These are phyloP conservation scores for Paramecium octaurelia DNA, from an alignment of 73 alveolate genomes.

Conservation along the genomic window DNA sequence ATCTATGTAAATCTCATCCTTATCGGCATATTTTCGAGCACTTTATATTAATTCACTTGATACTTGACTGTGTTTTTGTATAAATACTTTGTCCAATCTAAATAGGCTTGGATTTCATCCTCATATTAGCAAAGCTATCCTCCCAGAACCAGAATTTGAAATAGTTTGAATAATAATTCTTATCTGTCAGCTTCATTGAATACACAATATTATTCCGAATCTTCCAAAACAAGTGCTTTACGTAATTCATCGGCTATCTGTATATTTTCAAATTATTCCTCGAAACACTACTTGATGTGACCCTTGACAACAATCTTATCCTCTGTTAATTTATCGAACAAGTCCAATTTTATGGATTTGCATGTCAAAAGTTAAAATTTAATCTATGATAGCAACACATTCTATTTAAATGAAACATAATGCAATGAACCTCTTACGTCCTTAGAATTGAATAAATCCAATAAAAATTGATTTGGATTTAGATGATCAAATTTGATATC, in stretches of 20 bases:
- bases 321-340: constrained; percentile 12
- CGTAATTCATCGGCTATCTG: constrained; percentile 1
- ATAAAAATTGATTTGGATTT: background rate
- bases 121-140: constrained; percentile 46
- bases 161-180: constrained; percentile 17
- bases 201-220: constrained; percentile 20
- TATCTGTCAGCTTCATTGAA: constrained; percentile 36
- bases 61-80: constrained; percentile 28
- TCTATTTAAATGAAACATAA: background rate
- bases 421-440: background rate
- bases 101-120: constrained; percentile 10
- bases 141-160: constrained; percentile 7
- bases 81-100: constrained; percentile 39
- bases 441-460: constrained; percentile 7
- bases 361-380: background rate
- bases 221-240: background rate
- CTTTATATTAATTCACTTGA: background rate
- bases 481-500: constrained; percentile 23
- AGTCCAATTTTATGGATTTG: background rate
- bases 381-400: background rate
- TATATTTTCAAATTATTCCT: constrained; percentile 15
- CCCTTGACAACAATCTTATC: constrained; percentile 24
- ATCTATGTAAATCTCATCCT: constrained; percentile 33
- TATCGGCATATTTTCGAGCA: constrained; percentile 38
- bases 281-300: background rate